Percentiles rank a stretch among this genome's conserved stretches.
These are phyloP conservation scores for Dactylellina cionopaga DNA, from an alignment of 2,329 filamentous ascomycete species.

Conservation along the genomic window DNA sequence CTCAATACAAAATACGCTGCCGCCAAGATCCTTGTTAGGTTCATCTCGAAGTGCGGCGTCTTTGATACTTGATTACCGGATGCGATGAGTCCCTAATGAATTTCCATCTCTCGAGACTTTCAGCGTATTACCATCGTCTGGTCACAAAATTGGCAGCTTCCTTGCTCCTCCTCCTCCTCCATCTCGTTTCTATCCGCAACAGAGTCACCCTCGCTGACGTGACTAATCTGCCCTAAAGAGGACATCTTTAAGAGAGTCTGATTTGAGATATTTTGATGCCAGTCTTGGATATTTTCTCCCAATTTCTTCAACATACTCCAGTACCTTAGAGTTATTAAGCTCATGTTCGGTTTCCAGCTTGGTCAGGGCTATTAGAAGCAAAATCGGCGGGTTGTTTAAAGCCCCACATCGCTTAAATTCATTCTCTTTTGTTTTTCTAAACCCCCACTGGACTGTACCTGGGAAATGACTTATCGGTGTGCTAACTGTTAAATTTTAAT, in stretches of 20 bases:
- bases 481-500: too few relatives aligned
- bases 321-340: neutral
- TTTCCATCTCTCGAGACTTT: neutral
- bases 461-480: neutral
- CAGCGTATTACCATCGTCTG: too few relatives aligned
- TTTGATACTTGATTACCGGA: slow-evolving; percentile 53
- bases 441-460: slow-evolving; percentile 18
- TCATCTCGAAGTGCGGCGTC: slow-evolving; percentile 52
- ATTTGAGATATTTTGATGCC: neutral
- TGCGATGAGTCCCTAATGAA: neutral
- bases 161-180: too few relatives aligned
- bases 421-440: neutral
- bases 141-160: too few relatives aligned
- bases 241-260: neutral
- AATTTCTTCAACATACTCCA: neutral
- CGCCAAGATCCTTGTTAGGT: slow-evolving; percentile 12
- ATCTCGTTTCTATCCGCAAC: too few relatives aligned
- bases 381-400: slow-evolving; percentile 5
- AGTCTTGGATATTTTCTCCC: neutral
- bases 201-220: too few relatives aligned
- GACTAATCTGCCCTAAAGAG: too few relatives aligned
- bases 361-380: neutral
- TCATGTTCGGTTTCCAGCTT: too few relatives aligned
- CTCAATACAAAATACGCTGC: slow-evolving; percentile 22
- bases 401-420: neutral